phyloP scores from a whole-genome alignment of 1,284 basidiomycete species.

The Pholiota adiposa region DNA sequence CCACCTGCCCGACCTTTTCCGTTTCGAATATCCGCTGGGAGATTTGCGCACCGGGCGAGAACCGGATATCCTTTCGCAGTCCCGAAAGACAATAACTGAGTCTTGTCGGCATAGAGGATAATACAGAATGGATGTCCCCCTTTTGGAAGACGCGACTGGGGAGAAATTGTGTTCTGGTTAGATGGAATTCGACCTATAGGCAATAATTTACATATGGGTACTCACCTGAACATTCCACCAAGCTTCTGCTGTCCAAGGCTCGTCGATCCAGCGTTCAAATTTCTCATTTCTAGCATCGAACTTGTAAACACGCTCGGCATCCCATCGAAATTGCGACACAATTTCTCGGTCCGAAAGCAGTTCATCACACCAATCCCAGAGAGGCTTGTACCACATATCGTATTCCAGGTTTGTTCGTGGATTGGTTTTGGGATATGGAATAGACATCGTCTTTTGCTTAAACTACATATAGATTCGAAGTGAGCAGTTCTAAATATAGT shows the following conservation, averaged over 20 bases:
- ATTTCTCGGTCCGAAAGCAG: conserved; percentile 21
- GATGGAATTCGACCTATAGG: too few species aligned
- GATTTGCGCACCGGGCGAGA: conserved; percentile 38
- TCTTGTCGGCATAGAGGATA: conserved; percentile 47
- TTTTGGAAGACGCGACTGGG: too few species aligned
- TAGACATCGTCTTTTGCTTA: too few species aligned
- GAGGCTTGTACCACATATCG: conserved; percentile 9
- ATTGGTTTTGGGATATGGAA: too few species aligned
- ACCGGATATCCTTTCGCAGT: conserved; percentile 45
- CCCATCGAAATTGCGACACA: conserved; percentile 25
- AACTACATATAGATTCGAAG: too few species aligned
- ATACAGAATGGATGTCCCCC: conserved; percentile 24
- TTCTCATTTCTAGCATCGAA: conserved; percentile 18
- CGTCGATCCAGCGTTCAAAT: conserved; percentile 35
- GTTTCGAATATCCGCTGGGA: conserved; percentile 41
- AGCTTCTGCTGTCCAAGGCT: conserved; percentile 35
- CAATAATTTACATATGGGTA: too few species aligned
- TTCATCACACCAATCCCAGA: conserved; percentile 30
- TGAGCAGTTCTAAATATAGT: too few species aligned
- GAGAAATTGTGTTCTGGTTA: too few species aligned
- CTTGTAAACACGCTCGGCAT: conserved; percentile 32
- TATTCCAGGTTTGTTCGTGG: neutral
- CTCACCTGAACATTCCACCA: conserved; percentile 38
- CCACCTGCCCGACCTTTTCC: conserved; percentile 39
- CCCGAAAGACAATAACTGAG: conserved; percentile 45